A percentile compares a stretch with the other conserved stretches of the same genome.
Evolutionary conservation across 805 yeast species (phyloP).

Genomic region (Naumovozyma castellii): DNA sequence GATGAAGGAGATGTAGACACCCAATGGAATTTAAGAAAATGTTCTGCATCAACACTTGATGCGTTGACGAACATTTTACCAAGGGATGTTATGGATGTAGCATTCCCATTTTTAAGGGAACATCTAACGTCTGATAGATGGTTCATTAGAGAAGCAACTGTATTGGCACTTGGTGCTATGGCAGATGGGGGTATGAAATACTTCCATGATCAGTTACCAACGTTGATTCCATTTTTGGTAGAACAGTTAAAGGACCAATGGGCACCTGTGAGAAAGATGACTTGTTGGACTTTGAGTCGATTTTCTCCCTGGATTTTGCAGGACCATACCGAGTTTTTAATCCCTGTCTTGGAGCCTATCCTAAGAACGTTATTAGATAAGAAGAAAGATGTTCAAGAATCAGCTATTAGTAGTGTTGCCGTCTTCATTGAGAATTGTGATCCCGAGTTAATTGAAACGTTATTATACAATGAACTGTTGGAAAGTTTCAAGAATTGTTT

Average conservation of each 20-base stretch:
- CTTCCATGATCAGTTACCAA: slow-evolving; percentile 64
- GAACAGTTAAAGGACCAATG: slow-evolving; percentile 66
- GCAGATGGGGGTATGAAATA: slow-evolving; percentile 77
- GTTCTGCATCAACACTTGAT: slow-evolving; percentile 90
- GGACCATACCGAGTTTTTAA: slow-evolving; percentile 60
- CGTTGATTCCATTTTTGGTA: slow-evolving; percentile 74
- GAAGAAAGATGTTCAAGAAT: slow-evolving; percentile 90
- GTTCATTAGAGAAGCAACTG: slow-evolving; percentile 89
- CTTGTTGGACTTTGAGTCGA: slow-evolving; percentile 92
- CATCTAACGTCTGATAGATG: slow-evolving; percentile 63
- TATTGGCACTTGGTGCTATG: slow-evolving; percentile 90
- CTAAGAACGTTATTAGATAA: slow-evolving; percentile 67
- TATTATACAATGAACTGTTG: slow-evolving; percentile 53
- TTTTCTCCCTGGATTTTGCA: slow-evolving; percentile 74
- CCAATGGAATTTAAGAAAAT: slow-evolving; percentile 87
- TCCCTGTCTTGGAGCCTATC: slow-evolving; percentile 70
- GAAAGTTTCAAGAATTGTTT: slow-evolving; percentile 68
- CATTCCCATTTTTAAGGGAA: slow-evolving; percentile 68
- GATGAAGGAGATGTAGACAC: slow-evolving; percentile 58
- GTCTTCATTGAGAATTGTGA: slow-evolving; percentile 74
- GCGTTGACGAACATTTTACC: slow-evolving; percentile 63
- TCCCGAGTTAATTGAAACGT: slow-evolving; percentile 47
- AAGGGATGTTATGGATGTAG: slow-evolving; percentile 49
- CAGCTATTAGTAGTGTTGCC: slow-evolving; percentile 83
- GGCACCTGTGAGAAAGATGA: slow-evolving; percentile 81